Conservation (phyloP, 2,329 filamentous ascomycete genomes). For the Trichophaea hybrida region DNA sequence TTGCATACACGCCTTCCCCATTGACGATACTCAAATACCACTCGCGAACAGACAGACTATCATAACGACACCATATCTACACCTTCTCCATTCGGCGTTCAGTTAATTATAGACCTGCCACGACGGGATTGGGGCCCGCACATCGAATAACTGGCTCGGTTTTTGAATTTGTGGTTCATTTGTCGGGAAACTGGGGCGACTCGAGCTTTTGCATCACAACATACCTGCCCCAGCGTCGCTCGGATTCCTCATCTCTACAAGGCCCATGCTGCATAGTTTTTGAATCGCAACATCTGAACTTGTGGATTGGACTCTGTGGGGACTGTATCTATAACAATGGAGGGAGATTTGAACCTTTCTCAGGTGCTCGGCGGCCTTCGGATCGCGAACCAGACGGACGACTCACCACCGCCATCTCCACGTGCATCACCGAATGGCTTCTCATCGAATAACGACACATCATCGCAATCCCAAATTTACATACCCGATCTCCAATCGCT, state of each 20-base stretch:
- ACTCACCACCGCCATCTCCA: slow-evolving; percentile 24
- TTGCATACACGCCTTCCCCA: not conserved
- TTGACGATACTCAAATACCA: not conserved
- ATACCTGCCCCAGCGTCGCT: not conserved
- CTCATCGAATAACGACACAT: not conserved
- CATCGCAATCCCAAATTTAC: slow-evolving; percentile 15
- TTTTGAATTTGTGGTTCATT: not conserved
- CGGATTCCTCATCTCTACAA: not conserved
- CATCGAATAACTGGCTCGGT: not conserved
- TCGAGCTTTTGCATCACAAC: not conserved
- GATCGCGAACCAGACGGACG: slow-evolving; percentile 68
- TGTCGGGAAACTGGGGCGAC: not conserved
- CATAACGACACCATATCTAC: not conserved
- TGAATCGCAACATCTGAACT: not conserved
- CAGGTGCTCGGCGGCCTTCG: slow-evolving; percentile 84
- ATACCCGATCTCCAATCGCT: slow-evolving; percentile 30
- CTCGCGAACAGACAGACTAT: not conserved
- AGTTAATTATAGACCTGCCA: not conserved
- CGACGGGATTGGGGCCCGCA: not conserved
- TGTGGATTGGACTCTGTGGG: slow-evolving; percentile 3
- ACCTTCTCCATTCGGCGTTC: not conserved
- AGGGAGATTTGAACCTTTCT: slow-evolving; percentile 81
- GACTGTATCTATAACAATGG: slow-evolving; percentile 45
- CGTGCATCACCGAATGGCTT: slow-evolving; percentile 1
- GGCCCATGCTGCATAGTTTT: not conserved